Evolutionary conservation across 352 stramenopile genomes (phyloP), one percentile per base, ranked within the genome.

Genomic region (Globisporangium heterothallicum): DNA sequence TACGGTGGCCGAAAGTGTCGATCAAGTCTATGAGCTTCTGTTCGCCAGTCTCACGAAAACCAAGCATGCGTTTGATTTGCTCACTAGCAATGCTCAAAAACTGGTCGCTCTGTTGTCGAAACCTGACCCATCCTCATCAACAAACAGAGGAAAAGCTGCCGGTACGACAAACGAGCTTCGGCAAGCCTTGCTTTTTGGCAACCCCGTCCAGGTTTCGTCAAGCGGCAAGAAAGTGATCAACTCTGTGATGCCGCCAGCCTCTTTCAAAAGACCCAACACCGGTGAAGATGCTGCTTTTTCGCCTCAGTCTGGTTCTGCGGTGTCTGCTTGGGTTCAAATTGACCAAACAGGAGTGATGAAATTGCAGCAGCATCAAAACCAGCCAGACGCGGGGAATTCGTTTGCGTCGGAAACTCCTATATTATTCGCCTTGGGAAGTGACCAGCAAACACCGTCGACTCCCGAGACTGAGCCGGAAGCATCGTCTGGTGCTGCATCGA

Each of bases 1-100:
- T 1, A 75, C 64, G 8, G 55, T 78, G 27, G 58, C 63, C 12
- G 61, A 80, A 40, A 77, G 64, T 24, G 63, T 80, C 25, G 65
- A 74, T 2, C 64, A 70, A 48, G 56, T 80, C 29, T 61, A 61
- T 16, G 62, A 74, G 3, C 43, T 70, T 4, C 36, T 84, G n/a
- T 74, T 71, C 40, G 25, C 56, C 7, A 58, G 67, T 59, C 22
- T 84, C 32, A 36, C 61, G 40, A 64, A 49, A 25, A 40, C 50
- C 0, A 63, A 58, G 45, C 35, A 22, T 1, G 44, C 61, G 19
- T 32, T 78, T 5, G 30, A 56, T 9, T 4, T 42, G 10, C 42
- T 53, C 6, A 8, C 29, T 6, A 26, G 44, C 9, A 19, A 47
- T 22, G 26, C 30, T 1, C 27, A 21, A 4, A 50, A 19, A 19